Percentiles rank a stretch among this genome's conserved stretches.
Conservation (phyloP, 306 rosid species). For the Delonix regia region DNA sequence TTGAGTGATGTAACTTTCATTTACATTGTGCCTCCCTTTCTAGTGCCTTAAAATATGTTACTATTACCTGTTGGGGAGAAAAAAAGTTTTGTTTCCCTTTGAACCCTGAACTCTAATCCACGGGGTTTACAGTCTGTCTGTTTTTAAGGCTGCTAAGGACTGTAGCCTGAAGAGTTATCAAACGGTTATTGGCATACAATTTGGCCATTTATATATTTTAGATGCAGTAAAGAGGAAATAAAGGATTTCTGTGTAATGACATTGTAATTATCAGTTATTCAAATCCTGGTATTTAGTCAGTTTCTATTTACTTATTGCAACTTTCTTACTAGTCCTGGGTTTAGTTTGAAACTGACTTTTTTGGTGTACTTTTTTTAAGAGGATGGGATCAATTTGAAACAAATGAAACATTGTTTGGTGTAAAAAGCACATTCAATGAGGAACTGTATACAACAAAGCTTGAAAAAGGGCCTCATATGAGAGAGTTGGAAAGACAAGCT, state of each 20-base stretch:
- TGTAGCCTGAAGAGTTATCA: slow-evolving; percentile 5
- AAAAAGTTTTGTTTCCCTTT: too few relatives aligned
- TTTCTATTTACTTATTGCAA: slow-evolving; percentile 13
- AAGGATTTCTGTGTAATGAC: slow-evolving; percentile 22
- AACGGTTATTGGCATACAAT: background rate
- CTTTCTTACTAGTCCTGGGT: slow-evolving; percentile 6
- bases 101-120: background rate
- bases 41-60: too few relatives aligned
- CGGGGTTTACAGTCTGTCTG: background rate
- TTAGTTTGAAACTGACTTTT: slow-evolving; percentile 16
- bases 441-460: slow-evolving; percentile 93
- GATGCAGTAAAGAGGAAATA: slow-evolving; percentile 18
- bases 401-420: slow-evolving; percentile 85
- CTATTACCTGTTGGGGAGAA: too few relatives aligned
- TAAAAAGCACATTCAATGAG: slow-evolving; percentile 88
- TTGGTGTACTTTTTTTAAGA: slow-evolving; percentile 41
- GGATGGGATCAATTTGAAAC: slow-evolving; percentile 95
- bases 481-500: slow-evolving; percentile 82
- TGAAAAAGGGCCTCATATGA: slow-evolving; percentile 78
- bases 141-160: slow-evolving; percentile 22
- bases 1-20: too few relatives aligned
- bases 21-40: too few relatives aligned
- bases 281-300: slow-evolving; percentile 1
- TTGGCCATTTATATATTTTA: slow-evolving; percentile 12
- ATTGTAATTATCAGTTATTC: slow-evolving; percentile 21